Evolutionary conservation across 768 basidiomycete genomes (phyloP), one percentile per base, ranked within the genome.

Genomic region (Collybiopsis luxurians): DNA sequence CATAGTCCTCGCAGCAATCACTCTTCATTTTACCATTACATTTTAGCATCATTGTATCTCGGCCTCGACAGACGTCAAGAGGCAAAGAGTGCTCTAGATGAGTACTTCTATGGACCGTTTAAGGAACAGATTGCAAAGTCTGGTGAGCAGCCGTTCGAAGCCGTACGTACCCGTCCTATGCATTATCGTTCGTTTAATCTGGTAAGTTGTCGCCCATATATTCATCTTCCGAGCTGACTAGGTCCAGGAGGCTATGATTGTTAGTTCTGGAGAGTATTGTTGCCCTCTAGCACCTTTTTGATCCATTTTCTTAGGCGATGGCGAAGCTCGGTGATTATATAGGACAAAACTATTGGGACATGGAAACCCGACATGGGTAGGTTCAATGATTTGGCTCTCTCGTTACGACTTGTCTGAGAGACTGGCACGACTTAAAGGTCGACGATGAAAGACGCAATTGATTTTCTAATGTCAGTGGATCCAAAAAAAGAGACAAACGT

Each of bases 141-240:
- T 43, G 83, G 84, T 4, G 83, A 84, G 62, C 80, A 84, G 65
- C 83, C 83, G 6, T 77, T 83, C 47, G 84, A 84, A 64, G 75
- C 80, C 3, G 70, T 78, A 17, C 77, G 83, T 17, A 79, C 81
- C 4, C 71, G 79, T 12, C 82, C 84, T 4, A 80, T 64, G 61
- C 83, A 84, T 62, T 85, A 85, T 63, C 76, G 83, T 6, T 75
- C 73, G 48, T 85, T 83, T 71, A 84, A 84, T 60, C 66, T 84
- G 9, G 53, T 54, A 44, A n/a, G 53, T 27, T 21, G 31, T 1
- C n/a, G 39, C 26, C 34, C n/a, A 6, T 40, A 26, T 21, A 36
- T 27, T 30, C 27, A 27, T 49, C 24, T 39, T 6, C 21, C 11
- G 39, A 38, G 36, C n/a, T 53, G 13, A 53, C 15, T 4, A 11